Percentiles rank a stretch among this genome's conserved stretches.
Evolutionary conservation across 257 asterid species (phyloP).

Genomic region (Penstemon newberryi): DNA sequence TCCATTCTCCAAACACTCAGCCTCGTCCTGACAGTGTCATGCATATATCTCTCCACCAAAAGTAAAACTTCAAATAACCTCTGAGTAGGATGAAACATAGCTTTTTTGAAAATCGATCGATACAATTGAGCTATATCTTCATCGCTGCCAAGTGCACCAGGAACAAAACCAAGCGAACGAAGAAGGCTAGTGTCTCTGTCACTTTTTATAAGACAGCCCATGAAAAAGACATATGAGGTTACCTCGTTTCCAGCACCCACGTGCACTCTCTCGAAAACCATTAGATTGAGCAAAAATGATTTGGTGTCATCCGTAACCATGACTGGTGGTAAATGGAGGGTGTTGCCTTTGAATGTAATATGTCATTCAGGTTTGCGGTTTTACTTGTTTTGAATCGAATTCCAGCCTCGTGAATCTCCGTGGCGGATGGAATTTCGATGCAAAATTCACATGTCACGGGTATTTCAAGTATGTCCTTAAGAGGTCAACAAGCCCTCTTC

Average conservation of each 20-base stretch:
- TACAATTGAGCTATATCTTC: no score
- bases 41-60: background rate
- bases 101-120: no score
- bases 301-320: background rate
- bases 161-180: conserved; percentile 18
- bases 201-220: conserved; percentile 37
- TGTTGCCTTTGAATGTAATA: no score
- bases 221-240: conserved; percentile 39
- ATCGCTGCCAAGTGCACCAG: no score
- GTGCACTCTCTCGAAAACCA: conserved; percentile 44
- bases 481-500: no score
- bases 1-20: conserved; percentile 30
- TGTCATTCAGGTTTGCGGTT: background rate
- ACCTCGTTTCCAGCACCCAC: conserved; percentile 43
- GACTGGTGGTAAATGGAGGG: no score
- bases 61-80: no score
- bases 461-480: no score
- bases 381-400: no score
- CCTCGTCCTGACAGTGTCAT: background rate
- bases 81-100: no score
- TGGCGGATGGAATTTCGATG: no score
- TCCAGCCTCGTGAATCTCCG: no score
- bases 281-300: conserved; percentile 31
- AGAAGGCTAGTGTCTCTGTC: conserved; percentile 40
- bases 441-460: background rate